Percentiles rank a stretch among this genome's conserved stretches.
These are phyloP conservation scores for Aureobasidium melanogenum DNA, from an alignment of 2,329 filamentous ascomycete genomes.

Conservation along the genomic window DNA sequence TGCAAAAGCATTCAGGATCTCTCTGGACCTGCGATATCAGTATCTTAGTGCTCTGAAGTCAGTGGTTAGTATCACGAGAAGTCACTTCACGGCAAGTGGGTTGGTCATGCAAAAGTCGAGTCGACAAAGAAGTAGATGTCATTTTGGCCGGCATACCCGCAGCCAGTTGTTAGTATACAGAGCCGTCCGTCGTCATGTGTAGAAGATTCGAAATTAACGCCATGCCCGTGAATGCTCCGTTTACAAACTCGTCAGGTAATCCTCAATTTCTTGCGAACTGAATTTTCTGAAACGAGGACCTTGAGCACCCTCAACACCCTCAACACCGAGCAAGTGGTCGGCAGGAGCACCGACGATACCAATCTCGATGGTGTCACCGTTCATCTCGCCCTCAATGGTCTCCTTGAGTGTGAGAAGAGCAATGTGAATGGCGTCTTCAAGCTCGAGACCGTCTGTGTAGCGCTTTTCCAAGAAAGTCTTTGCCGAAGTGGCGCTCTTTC, in stretches of 20 bases:
- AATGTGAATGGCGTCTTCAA: constrained; percentile 98
- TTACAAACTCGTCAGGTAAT: constrained; percentile 96
- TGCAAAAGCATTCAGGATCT: neutral
- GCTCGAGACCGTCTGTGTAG: constrained; percentile 92
- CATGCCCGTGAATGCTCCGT: neutral
- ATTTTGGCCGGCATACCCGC: constrained; percentile 1
- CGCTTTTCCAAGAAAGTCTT: constrained; percentile 99
- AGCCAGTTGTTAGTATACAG: constrained; percentile 7
- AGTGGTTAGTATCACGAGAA: neutral
- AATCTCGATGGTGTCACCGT: constrained; percentile 96
- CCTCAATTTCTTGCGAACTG: constrained; percentile 96
- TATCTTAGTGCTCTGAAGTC: neutral
- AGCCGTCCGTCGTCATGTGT: constrained; percentile 7
- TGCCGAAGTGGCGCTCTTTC: constrained; percentile 94
- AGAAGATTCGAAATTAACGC: constrained; percentile 2
- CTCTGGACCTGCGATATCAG: neutral
- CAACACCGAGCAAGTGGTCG: constrained; percentile 82
- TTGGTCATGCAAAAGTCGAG: neutral
- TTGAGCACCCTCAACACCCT: constrained; percentile 75
- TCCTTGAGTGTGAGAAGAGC: constrained; percentile 95
- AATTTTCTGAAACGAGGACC: constrained; percentile 89
- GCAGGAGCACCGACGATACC: constrained; percentile 93
- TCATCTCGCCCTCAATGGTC: constrained; percentile 99
- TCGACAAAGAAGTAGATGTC: neutral
- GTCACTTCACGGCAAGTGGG: neutral